Evolutionary conservation across 805 yeast species (phyloP), one percentile per base, ranked within the genome.

Genomic region (Kazachstania kunashirensis): DNA sequence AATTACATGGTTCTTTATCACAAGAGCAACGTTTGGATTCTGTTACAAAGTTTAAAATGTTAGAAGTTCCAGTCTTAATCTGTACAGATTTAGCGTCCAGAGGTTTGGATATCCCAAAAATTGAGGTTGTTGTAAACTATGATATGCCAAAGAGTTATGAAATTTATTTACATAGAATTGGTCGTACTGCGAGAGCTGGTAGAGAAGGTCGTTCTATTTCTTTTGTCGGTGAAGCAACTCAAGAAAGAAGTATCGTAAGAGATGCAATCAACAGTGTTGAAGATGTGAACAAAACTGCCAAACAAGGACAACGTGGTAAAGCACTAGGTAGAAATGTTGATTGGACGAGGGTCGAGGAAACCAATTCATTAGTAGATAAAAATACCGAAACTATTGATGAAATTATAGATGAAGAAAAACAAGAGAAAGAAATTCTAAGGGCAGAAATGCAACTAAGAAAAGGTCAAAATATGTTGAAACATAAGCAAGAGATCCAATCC

Each of bases 181-280:
- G 98, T 63, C 84, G 98, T 72, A 92, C 97, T 38, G 99, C 99
- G 8, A 84, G 99, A 75, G 99, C 96, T 35, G 97, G 97, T 15
- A 76, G 97, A 63, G 84, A 83, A 37, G 99, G 99, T 71, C 74
- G 74, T 39, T 83, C 96, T 31, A 80, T 92, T 28, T 79, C 96
- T 2, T 77, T 92, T 61, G 98, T 92, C 11, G 96, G 97, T 13
- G 98, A 92, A 57, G 67, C 83, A 0, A 67, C 84, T n/a, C 73
- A 70, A 40, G 98, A 92, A 45, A 77, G 98, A 62, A 65, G 71
- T 33, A 84, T 92, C 48, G 97, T 92, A n/a, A 86, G 84, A 56
- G 84, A 77, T 13, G 94, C 95, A 3, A 77, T 92, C 48, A 82
- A 77, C 51, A 72, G 82, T 38, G 75, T 78, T 10, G 75, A 70